phyloP scores from a whole-genome alignment of 2,329 filamentous ascomycete species.

The Teratosphaeria nubilosa region DNA sequence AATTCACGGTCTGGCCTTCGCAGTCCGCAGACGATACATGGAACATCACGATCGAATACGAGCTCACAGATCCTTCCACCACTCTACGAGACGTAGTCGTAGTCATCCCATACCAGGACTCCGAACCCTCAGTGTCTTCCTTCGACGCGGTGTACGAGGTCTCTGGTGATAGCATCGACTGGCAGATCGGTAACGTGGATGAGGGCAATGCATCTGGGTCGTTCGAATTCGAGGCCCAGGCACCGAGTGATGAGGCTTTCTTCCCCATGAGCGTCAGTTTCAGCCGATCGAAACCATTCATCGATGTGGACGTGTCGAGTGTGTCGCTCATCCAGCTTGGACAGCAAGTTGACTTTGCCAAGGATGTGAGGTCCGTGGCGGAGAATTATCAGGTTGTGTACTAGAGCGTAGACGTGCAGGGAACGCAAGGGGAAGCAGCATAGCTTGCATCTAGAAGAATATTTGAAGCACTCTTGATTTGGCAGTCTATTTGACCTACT shows the following conservation, averaged over 20 bases:
- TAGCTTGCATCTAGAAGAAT: background rate
- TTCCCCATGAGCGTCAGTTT: slow-evolving; percentile 96
- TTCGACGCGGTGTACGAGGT: slow-evolving; percentile 94
- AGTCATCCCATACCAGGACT: slow-evolving; percentile 73
- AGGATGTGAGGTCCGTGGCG: slow-evolving; percentile 66
- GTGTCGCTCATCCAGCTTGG: slow-evolving; percentile 64
- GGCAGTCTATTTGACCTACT: too few relatives aligned
- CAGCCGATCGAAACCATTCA: slow-evolving; percentile 72
- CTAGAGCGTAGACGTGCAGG: background rate
- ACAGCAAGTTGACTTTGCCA: slow-evolving; percentile 72
- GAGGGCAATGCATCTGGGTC: slow-evolving; percentile 72
- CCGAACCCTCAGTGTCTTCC: slow-evolving; percentile 80
- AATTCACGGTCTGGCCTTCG: slow-evolving; percentile 96
- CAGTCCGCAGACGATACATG: slow-evolving; percentile 70
- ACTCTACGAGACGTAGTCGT: slow-evolving; percentile 75
- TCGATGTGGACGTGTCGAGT: slow-evolving; percentile 84
- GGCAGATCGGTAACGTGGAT: slow-evolving; percentile 80
- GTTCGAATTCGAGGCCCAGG: slow-evolving; percentile 91
- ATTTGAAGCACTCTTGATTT: background rate
- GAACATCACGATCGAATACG: slow-evolving; percentile 91
- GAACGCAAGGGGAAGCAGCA: background rate
- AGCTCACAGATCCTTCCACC: slow-evolving; percentile 66
- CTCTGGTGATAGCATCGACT: slow-evolving; percentile 83
- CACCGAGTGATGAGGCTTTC: slow-evolving; percentile 82
- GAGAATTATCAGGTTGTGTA: slow-evolving; percentile 69